phyloP scores from a whole-genome alignment of 106 monocot species.

The Xerophyta viscosa region DNA sequence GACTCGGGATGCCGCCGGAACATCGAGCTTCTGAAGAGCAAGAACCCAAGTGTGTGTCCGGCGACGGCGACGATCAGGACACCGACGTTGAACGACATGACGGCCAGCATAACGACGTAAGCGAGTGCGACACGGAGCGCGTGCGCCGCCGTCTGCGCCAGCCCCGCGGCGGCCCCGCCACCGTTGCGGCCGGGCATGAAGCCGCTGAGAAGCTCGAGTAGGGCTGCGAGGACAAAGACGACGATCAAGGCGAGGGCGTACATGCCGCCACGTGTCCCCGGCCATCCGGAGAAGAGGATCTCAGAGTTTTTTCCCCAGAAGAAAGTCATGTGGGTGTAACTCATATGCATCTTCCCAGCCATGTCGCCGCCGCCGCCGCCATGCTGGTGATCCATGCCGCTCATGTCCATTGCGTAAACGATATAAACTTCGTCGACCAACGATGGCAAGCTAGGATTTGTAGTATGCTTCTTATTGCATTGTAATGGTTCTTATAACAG shows the following conservation, averaged over 20 bases:
- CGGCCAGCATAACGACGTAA: conserved; percentile 52
- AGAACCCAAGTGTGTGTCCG: conserved; percentile 38
- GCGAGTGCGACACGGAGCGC: conserved; percentile 27
- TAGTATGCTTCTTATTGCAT: too few relatives aligned
- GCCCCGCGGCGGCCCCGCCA: conserved; percentile 1
- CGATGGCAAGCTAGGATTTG: too few relatives aligned
- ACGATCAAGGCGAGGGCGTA: conserved; percentile 42
- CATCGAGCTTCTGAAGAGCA: conserved; percentile 13
- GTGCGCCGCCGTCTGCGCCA: conserved; percentile 25
- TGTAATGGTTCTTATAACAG: too few relatives aligned
- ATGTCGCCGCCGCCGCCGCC: neutral
- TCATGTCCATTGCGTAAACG: conserved; percentile 1
- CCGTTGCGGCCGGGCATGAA: neutral
- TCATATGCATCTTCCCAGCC: neutral
- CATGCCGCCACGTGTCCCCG: conserved; percentile 37
- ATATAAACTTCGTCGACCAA: too few relatives aligned
- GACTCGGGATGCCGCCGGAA: neutral
- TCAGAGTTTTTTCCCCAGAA: conserved; percentile 58
- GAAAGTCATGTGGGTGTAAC: conserved; percentile 53
- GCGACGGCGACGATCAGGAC: conserved; percentile 26
- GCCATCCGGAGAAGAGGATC: conserved; percentile 61
- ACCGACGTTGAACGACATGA: conserved; percentile 74
- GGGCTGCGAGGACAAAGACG: conserved; percentile 25
- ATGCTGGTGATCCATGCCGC: neutral
- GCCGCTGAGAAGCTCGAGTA: neutral